A percentile compares a stretch with the other conserved stretches of the same genome.
phyloP scores from a whole-genome alignment of 116 monocot species.

The Trichopus zeylanicus region DNA sequence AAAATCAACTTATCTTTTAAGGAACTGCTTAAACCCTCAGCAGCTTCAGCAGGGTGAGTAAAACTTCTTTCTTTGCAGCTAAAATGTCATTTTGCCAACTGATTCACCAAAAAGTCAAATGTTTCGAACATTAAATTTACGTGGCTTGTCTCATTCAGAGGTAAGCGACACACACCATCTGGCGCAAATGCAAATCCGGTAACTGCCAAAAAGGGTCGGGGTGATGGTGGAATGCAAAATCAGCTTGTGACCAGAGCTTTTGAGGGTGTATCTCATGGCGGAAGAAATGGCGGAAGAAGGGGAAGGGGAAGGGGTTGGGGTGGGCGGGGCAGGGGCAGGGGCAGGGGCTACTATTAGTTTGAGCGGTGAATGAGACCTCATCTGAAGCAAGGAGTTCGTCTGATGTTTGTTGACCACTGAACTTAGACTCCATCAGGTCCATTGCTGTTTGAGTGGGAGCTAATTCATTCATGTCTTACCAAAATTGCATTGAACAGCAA shows the following conservation, averaged over 20 bases:
- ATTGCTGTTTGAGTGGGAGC: too few species aligned
- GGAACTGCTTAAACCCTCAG: constrained; percentile 41
- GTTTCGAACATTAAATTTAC: too few species aligned
- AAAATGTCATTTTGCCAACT: background rate
- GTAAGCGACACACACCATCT: constrained; percentile 34
- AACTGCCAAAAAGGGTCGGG: constrained; percentile 50
- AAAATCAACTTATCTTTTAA: constrained; percentile 82
- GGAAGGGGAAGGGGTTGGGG: constrained; percentile 58
- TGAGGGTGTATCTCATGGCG: constrained; percentile 54
- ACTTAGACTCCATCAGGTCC: too few species aligned
- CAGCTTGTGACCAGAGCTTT: constrained; percentile 69
- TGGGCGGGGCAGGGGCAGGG: constrained; percentile 63
- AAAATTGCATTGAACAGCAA: too few species aligned
- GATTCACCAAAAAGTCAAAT: background rate
- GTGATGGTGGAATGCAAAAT: constrained; percentile 31
- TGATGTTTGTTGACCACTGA: too few species aligned
- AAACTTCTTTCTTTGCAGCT: background rate
- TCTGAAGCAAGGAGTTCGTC: too few species aligned
- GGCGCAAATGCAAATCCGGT: constrained; percentile 12
- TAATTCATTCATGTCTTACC: too few species aligned
- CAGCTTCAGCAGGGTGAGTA: constrained; percentile 19
- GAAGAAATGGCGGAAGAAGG: constrained; percentile 36
- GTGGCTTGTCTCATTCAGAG: constrained; percentile 19
- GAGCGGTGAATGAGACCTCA: too few species aligned
- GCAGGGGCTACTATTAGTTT: constrained; percentile 44